Evolutionary conservation across 2,329 filamentous ascomycete genomes (phyloP).

Genomic region (Aureobasidium musti): DNA sequence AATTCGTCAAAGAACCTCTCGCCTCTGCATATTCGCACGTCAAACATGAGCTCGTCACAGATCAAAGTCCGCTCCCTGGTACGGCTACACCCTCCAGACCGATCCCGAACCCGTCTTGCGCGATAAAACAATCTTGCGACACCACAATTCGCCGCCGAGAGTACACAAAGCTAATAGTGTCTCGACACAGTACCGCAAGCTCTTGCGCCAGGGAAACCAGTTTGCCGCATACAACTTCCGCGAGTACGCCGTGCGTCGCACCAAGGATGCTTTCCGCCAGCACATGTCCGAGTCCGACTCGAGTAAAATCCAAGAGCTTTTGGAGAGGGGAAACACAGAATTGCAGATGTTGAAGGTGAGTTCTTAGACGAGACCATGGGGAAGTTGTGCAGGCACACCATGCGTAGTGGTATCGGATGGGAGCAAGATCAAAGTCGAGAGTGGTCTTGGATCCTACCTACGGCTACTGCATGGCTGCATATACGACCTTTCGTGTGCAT

Average conservation of each 20-base stretch:
- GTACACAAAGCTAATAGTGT: constrained; percentile 1
- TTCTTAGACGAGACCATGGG: constrained; percentile 29
- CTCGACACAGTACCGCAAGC: constrained; percentile 75
- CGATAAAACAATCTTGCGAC: background rate
- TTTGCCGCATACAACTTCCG: constrained; percentile 97
- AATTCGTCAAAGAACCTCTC: constrained; percentile 11
- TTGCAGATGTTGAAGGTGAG: constrained; percentile 87
- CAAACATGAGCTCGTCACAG: constrained; percentile 29
- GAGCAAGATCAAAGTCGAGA: background rate
- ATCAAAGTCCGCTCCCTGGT: constrained; percentile 34
- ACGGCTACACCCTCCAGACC: background rate
- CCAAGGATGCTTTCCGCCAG: constrained; percentile 86
- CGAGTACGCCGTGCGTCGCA: constrained; percentile 91
- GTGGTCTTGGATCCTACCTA: background rate
- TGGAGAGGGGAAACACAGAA: constrained; percentile 85
- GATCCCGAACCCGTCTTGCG: background rate
- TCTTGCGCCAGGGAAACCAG: constrained; percentile 81
- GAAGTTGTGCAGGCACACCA: background rate
- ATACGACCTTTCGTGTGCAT: background rate
- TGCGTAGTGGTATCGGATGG: background rate
- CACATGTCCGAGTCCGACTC: constrained; percentile 71
- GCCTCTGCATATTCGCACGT: constrained; percentile 9
- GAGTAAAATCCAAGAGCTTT: constrained; percentile 77
- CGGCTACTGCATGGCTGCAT: background rate
- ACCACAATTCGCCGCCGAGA: background rate